Conservation (phyloP, 352 stramenopile species). For the Globisporangium camurandrum region DNA sequence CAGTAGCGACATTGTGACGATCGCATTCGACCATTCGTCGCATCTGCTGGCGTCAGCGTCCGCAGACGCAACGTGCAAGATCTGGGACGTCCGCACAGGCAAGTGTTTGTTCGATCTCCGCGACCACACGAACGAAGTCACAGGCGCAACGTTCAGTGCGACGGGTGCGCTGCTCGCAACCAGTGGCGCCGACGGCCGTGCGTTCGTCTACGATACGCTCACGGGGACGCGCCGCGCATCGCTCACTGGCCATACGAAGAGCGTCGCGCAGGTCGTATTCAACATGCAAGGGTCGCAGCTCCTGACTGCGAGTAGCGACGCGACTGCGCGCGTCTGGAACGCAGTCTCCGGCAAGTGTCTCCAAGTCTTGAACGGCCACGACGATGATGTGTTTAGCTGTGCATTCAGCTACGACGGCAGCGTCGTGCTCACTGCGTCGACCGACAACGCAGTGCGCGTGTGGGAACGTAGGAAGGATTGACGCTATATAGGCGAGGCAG, state of each 20-base stretch:
- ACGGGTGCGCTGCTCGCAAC: slow-evolving; percentile 57
- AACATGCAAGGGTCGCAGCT: slow-evolving; percentile 61
- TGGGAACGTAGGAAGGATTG: slow-evolving; percentile 25
- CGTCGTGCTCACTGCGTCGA: slow-evolving; percentile 35
- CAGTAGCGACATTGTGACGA: slow-evolving; percentile 44
- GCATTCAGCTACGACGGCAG: slow-evolving; percentile 59
- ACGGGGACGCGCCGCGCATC: slow-evolving; percentile 40
- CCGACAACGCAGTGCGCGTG: slow-evolving; percentile 65
- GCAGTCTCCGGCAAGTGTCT: slow-evolving; percentile 58
- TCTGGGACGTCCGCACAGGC: slow-evolving; percentile 61
- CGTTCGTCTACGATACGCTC: slow-evolving; percentile 69
- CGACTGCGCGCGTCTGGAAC: slow-evolving; percentile 61
- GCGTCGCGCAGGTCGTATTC: slow-evolving; percentile 46
- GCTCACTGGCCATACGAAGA: slow-evolving; percentile 41
- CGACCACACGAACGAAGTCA: slow-evolving; percentile 42
- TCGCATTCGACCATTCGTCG: slow-evolving; percentile 53
- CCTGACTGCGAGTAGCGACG: slow-evolving; percentile 45
- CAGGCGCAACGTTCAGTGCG: slow-evolving; percentile 50
- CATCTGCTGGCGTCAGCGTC: slow-evolving; percentile 50
- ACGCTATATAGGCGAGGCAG: too few relatives aligned
- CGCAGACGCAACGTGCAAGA: slow-evolving; percentile 46
- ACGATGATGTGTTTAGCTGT: slow-evolving; percentile 55
- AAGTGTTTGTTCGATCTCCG: slow-evolving; percentile 61
- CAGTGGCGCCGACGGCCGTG: slow-evolving; percentile 32
- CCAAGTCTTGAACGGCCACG: slow-evolving; percentile 47